Percentiles rank a stretch among this genome's conserved stretches.
phyloP scores from a whole-genome alignment of 2,329 filamentous ascomycete species.

The Hymenoscyphus albidus region DNA sequence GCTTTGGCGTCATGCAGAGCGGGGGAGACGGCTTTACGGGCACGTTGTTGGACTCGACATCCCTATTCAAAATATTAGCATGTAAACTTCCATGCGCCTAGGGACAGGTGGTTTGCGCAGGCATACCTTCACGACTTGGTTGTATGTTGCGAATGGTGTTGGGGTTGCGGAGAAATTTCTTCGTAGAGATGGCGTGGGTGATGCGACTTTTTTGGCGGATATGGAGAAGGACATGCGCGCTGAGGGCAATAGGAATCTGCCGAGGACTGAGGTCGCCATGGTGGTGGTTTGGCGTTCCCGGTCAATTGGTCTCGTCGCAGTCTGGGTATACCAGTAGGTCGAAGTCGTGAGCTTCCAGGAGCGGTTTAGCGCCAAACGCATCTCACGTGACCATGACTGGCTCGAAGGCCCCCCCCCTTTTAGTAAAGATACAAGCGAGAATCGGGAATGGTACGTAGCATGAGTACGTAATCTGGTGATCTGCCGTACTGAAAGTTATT shows the following conservation, averaged over 20 bases:
- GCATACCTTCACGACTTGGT: slow-evolving; percentile 32
- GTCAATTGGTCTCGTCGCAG: background rate
- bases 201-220: slow-evolving; percentile 4
- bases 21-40: slow-evolving; percentile 83
- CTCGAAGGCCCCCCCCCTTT: no score
- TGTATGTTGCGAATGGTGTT: slow-evolving; percentile 30
- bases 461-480: background rate
- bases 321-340: background rate
- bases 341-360: slow-evolving; percentile 1
- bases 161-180: slow-evolving; percentile 33
- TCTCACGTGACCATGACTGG: background rate
- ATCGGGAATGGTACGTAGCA: background rate
- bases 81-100: background rate
- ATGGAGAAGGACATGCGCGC: slow-evolving; percentile 16
- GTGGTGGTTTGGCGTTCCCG: slow-evolving; percentile 7
- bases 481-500: no score
- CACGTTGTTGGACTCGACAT: slow-evolving; percentile 73
- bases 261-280: slow-evolving; percentile 24
- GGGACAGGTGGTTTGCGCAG: background rate
- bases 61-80: slow-evolving; percentile 41
- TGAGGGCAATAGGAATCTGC: slow-evolving; percentile 23
- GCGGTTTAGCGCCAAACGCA: background rate
- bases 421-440: background rate
- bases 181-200: slow-evolving; percentile 10
- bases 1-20: slow-evolving; percentile 66